phyloP scores from a whole-genome alignment of 768 basidiomycete species.

The Boletus bicolor region DNA sequence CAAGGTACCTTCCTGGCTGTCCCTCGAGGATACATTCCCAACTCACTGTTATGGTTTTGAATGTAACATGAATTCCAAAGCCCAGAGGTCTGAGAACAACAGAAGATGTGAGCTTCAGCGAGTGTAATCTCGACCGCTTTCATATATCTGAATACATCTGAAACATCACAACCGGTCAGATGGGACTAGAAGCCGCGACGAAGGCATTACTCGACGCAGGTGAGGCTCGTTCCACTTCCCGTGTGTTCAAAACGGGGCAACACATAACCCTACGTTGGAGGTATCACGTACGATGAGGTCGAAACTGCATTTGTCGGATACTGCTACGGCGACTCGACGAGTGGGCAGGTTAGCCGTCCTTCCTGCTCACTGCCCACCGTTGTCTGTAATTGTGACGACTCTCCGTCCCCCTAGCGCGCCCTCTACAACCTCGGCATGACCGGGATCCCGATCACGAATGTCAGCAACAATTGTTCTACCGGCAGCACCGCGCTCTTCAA shows the following conservation, averaged over 20 bases:
- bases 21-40: neutral
- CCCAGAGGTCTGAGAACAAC: conserved; percentile 64
- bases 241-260: neutral
- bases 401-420: conserved; percentile 47
- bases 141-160: neutral
- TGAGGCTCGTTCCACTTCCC: conserved; percentile 20
- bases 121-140: neutral
- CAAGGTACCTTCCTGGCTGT: conserved; percentile 10
- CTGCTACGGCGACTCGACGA: conserved; percentile 77
- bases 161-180: conserved; percentile 39
- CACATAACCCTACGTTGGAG: conserved; percentile 31
- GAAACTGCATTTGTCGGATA: conserved; percentile 75
- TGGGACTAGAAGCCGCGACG: conserved; percentile 84
- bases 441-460: conserved; percentile 79
- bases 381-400: neutral
- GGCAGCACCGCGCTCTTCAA: conserved; percentile 76
- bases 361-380: neutral
- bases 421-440: conserved; percentile 84
- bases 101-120: conserved; percentile 54
- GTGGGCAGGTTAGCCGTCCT: conserved; percentile 57
- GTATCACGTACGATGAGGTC: conserved; percentile 77
- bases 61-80: conserved; percentile 34
- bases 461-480: conserved; percentile 87
- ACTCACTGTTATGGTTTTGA: neutral
- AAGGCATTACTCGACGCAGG: conserved; percentile 87